A percentile compares a stretch with the other conserved stretches of the same genome.
Evolutionary conservation across 768 basidiomycete species (phyloP).

Genomic region (Dacryopinax spathularia): DNA sequence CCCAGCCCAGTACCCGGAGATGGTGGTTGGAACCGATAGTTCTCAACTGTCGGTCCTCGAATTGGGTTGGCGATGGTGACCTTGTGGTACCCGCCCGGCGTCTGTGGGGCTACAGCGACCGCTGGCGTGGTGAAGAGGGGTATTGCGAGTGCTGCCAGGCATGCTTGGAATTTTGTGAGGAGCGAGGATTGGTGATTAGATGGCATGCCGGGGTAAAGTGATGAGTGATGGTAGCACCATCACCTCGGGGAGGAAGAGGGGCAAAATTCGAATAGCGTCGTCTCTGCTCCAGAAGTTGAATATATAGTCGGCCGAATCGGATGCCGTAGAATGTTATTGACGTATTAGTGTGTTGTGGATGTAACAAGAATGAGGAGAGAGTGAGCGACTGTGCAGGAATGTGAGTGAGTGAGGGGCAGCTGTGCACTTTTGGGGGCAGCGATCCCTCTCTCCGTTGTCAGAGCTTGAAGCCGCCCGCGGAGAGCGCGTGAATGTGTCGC

Average conservation of each 20-base stretch:
- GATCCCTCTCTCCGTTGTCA: too few species aligned
- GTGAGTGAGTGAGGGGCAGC: neutral
- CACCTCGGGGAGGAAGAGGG: neutral
- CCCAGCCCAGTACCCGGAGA: neutral
- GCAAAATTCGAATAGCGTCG: neutral
- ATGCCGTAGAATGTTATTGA: too few species aligned
- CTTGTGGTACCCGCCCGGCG: neutral
- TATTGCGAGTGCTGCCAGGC: neutral
- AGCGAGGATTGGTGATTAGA: constrained; percentile 1
- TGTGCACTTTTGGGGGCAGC: too few species aligned
- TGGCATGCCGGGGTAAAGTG: neutral
- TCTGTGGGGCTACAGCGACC: neutral
- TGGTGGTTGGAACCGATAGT: neutral
- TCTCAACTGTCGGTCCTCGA: neutral
- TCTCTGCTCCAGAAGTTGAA: too few species aligned
- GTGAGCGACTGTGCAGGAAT: neutral
- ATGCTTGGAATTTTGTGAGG: neutral
- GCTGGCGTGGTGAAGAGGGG: neutral
- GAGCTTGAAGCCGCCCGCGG: too few species aligned
- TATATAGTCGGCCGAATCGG: too few species aligned
- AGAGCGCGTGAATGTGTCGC: too few species aligned
- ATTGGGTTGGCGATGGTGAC: neutral
- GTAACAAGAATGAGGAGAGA: neutral
- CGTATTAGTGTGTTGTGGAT: neutral
- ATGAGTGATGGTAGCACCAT: neutral